phyloP scores from a whole-genome alignment of 768 basidiomycete genomes.

The Nidula microcarpa region DNA sequence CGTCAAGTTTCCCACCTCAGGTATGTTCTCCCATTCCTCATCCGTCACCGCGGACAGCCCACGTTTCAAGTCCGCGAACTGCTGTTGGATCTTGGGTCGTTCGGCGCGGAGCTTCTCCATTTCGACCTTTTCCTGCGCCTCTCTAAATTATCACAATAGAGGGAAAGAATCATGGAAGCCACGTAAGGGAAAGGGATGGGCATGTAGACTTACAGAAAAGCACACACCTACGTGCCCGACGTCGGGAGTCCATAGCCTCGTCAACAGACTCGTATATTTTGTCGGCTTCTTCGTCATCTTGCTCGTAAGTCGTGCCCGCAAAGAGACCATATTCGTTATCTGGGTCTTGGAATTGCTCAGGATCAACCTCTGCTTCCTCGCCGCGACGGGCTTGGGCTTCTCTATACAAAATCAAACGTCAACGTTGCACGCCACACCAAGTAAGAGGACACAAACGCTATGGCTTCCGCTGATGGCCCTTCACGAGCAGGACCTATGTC shows the following conservation, averaged over 20 bases:
- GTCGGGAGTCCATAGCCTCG: slow-evolving; percentile 81
- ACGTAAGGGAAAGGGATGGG: slow-evolving; percentile 8
- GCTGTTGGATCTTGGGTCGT: slow-evolving; percentile 92
- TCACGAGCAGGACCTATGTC: slow-evolving; percentile 99
- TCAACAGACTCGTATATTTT: slow-evolving; percentile 93
- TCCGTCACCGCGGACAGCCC: slow-evolving; percentile 85
- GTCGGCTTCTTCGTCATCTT: slow-evolving; percentile 97
- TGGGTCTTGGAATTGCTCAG: slow-evolving; percentile 93
- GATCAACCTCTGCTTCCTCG: slow-evolving; percentile 85
- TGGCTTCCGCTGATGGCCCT: slow-evolving; percentile 86
- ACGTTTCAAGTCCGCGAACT: slow-evolving; percentile 94
- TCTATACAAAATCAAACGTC: slow-evolving; percentile 31
- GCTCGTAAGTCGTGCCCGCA: slow-evolving; percentile 93
- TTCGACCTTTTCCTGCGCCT: slow-evolving; percentile 73
- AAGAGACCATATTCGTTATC: slow-evolving; percentile 97
- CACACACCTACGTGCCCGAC: slow-evolving; percentile 75
- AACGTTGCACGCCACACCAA: background rate
- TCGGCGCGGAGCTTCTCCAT: slow-evolving; percentile 77
- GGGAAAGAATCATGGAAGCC: background rate
- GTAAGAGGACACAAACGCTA: slow-evolving; percentile 56
- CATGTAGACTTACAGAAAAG: slow-evolving; percentile 35
- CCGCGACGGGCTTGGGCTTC: slow-evolving; percentile 85
- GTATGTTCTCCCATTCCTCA: slow-evolving; percentile 90
- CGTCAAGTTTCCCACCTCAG: slow-evolving; percentile 95
- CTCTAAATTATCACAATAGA: slow-evolving; percentile 35